Percentiles rank a stretch among this genome's conserved stretches.
phyloP scores from a whole-genome alignment of 2,329 filamentous ascomycete species.

The Parastagonospora avenae region DNA sequence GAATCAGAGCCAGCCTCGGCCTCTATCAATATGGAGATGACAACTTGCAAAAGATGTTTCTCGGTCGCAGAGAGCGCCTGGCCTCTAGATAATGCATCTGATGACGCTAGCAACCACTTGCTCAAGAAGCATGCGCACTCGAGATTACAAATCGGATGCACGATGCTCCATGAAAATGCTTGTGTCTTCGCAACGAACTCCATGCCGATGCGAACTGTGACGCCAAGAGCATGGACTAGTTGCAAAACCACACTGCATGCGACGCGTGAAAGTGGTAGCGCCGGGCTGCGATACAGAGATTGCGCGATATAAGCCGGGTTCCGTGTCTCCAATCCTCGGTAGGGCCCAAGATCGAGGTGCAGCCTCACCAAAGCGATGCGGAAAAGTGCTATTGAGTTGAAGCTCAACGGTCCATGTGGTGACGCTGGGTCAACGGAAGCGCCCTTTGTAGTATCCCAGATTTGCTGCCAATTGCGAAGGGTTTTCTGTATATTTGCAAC shows the following conservation, averaged over 20 bases:
- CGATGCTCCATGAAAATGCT: background rate
- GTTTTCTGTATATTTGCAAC: background rate
- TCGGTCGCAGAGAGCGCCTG: background rate
- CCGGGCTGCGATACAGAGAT: background rate
- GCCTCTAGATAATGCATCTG: background rate
- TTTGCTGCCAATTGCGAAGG: background rate
- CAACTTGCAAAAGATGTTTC: background rate
- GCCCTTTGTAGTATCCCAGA: background rate
- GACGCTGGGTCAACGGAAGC: background rate
- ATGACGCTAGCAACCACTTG: background rate
- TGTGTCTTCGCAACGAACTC: background rate
- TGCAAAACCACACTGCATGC: background rate
- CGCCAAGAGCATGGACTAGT: background rate
- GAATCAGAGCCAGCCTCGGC: background rate
- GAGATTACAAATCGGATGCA: background rate
- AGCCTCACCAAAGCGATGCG: background rate
- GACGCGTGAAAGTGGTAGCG: background rate
- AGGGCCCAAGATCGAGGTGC: background rate
- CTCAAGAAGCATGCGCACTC: background rate
- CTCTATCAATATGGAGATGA: background rate
- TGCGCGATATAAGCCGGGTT: background rate
- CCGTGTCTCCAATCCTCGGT: background rate
- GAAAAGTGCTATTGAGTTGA: background rate
- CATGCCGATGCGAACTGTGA: background rate
- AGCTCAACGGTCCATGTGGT: background rate